Evolutionary conservation across 2,329 filamentous ascomycete species (phyloP).

Genomic region (Neophaeococcomyces mojaviensis): DNA sequence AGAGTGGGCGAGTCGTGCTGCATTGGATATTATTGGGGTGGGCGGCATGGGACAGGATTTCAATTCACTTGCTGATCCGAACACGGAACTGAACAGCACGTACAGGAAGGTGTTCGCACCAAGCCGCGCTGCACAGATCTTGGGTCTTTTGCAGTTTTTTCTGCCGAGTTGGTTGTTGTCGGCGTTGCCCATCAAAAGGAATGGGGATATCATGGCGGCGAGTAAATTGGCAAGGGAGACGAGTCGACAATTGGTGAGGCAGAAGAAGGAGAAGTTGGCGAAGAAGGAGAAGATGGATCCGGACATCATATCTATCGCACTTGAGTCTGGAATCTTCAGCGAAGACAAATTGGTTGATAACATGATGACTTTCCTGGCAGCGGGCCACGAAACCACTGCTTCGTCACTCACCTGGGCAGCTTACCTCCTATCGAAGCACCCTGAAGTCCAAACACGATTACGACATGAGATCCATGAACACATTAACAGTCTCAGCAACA

Average conservation of each 20-base stretch:
- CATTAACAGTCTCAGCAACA: constrained; percentile 25
- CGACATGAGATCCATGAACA: constrained; percentile 24
- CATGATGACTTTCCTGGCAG: constrained; percentile 82
- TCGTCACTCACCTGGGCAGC: constrained; percentile 26
- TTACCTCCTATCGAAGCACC: constrained; percentile 24
- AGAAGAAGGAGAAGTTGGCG: constrained; percentile 57
- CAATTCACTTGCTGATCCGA: constrained; percentile 53
- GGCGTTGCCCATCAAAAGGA: constrained; percentile 62
- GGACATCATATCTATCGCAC: constrained; percentile 74
- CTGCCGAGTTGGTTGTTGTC: constrained; percentile 56
- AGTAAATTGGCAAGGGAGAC: constrained; percentile 54
- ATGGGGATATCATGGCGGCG: constrained; percentile 54
- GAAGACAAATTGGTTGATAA: constrained; percentile 80
- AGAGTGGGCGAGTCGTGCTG: constrained; percentile 59
- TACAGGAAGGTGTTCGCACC: constrained; percentile 53
- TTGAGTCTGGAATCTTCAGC: constrained; percentile 66
- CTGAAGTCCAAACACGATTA: constrained; percentile 24
- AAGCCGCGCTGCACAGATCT: constrained; percentile 43
- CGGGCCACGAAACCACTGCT: constrained; percentile 39
- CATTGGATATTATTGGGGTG: constrained; percentile 67
- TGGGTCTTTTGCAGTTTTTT: constrained; percentile 55
- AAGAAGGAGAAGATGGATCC: constrained; percentile 45
- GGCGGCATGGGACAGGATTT: constrained; percentile 68
- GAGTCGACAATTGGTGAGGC: constrained; percentile 60
- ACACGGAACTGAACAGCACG: constrained; percentile 50